Conservation (phyloP, 78 protist species). For the Dictyostelium discoideum region dicty_2.7 NC_007089.4:3438001-3438500, state of each 20-base stretch:
- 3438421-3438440: slow-evolving; percentile 88
- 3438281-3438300: slow-evolving; percentile 84
- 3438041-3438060: slow-evolving; percentile 96
- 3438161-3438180: slow-evolving; percentile 73
- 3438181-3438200: slow-evolving; percentile 30
- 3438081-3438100: slow-evolving; percentile 91
- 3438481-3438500: slow-evolving; percentile 91
- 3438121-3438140: slow-evolving; percentile 20
- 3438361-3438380: slow-evolving; percentile 55
- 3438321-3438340: slow-evolving; percentile 69
- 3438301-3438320: slow-evolving; percentile 89
- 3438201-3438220: slow-evolving; percentile 88
- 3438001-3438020: slow-evolving; percentile 95
- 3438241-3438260: slow-evolving; percentile 92
- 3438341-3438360: slow-evolving; percentile 83
- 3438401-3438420: slow-evolving; percentile 90
- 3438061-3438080: slow-evolving; percentile 79
- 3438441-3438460: slow-evolving; percentile 57
- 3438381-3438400: slow-evolving; percentile 94
- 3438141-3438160: slow-evolving; percentile 50
- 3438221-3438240: slow-evolving; percentile 91
- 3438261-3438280: slow-evolving; percentile 96
- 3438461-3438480: slow-evolving; percentile 89
- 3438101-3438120: slow-evolving; percentile 94
- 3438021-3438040: slow-evolving; percentile 94